These are phyloP conservation scores for Colletotrichum liriopes DNA, from an alignment of 2,329 filamentous ascomycete species.

Conservation along the genomic window DNA sequence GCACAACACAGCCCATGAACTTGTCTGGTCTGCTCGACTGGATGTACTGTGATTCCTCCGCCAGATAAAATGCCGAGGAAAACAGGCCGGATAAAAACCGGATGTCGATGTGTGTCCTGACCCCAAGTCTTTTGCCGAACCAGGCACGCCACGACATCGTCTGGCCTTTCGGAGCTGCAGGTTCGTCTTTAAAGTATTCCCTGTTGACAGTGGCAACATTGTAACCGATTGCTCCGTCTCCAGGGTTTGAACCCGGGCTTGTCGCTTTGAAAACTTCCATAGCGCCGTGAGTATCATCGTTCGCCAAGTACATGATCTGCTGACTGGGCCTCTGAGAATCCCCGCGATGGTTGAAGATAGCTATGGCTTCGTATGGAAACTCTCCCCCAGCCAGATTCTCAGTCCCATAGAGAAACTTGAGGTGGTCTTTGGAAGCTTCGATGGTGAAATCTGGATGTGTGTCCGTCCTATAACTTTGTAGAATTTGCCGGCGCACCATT, in stretches of 20 bases:
- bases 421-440: slow-evolving; percentile 8
- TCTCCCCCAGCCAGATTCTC: not conserved
- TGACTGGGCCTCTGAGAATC: not conserved
- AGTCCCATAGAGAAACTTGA: slow-evolving; percentile 39
- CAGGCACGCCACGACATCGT: not conserved
- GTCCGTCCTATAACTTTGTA: slow-evolving; percentile 3
- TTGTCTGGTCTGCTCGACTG: slow-evolving; percentile 10
- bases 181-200: not conserved
- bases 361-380: not conserved
- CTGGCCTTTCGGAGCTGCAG: not conserved
- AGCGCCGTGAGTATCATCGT: not conserved
- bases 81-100: not conserved
- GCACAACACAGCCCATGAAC: slow-evolving; percentile 10
- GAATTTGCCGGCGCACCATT: not conserved
- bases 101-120: not conserved
- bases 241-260: not conserved
- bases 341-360: not conserved
- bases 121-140: not conserved
- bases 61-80: not conserved
- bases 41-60: slow-evolving; percentile 9
- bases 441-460: not conserved
- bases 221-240: not conserved
- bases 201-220: not conserved
- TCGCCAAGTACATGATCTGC: not conserved
- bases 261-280: not conserved